Evolutionary conservation across 2,329 filamentous ascomycete genomes (phyloP).

Genomic region (Fusarium pseudocircinatum): DNA sequence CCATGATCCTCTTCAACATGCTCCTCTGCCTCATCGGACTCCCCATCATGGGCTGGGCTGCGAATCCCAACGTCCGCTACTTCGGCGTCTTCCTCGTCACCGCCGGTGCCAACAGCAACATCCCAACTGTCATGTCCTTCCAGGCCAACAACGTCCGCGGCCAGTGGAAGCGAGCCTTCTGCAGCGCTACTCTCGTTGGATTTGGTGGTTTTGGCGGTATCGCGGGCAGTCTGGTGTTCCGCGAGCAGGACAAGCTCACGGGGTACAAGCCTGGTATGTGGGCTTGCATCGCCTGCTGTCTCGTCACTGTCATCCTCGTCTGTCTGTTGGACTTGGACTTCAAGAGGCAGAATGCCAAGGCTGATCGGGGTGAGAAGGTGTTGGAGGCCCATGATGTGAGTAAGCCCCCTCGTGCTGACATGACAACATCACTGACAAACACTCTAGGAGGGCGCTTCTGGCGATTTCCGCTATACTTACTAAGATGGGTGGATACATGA

Average conservation of each 20-base stretch:
- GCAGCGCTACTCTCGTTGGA: constrained; percentile 78
- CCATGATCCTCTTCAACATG: constrained; percentile 73
- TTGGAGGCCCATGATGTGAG: constrained; percentile 62
- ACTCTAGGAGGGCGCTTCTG: constrained; percentile 40
- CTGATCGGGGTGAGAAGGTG: constrained; percentile 62
- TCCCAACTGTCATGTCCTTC: constrained; percentile 79
- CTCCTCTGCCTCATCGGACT: constrained; percentile 74
- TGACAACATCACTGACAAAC: constrained; percentile 20
- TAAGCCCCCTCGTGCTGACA: constrained; percentile 15
- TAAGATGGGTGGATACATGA: constrained; percentile 21
- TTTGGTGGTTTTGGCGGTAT: constrained; percentile 84
- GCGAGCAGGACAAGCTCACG: constrained; percentile 61
- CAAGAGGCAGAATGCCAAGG: constrained; percentile 57
- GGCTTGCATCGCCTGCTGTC: constrained; percentile 61
- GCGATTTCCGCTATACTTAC: constrained; percentile 50
- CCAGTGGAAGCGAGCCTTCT: constrained; percentile 88
- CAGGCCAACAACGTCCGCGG: constrained; percentile 90
- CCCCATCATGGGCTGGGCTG: constrained; percentile 75
- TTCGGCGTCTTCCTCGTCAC: constrained; percentile 81
- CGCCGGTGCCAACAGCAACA: constrained; percentile 79
- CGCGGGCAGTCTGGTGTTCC: constrained; percentile 77
- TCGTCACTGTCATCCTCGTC: constrained; percentile 59
- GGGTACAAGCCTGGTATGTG: constrained; percentile 65
- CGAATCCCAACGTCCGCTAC: constrained; percentile 67
- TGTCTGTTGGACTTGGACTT: constrained; percentile 53